Evolutionary conservation across 2,329 filamentous ascomycete species (phyloP), one percentile per base, ranked within the genome.

Genomic region (Didymella keratinophila): DNA sequence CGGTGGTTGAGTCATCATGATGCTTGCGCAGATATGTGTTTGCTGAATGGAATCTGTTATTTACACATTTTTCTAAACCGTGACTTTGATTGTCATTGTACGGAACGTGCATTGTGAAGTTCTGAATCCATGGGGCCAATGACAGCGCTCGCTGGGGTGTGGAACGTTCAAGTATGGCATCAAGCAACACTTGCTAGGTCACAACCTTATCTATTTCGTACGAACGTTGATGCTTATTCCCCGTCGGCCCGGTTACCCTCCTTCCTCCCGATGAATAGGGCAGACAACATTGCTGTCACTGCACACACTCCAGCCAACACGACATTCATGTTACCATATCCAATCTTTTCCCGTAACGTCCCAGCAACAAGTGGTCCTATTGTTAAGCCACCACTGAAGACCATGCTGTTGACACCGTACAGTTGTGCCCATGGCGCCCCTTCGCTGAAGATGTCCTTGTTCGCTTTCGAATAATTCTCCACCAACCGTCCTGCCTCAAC

Each of bases 401-500:
- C 80, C 79, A 89, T 82, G n/a, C 82, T 86, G 65, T 86, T 87
- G 58, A 89, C 76, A 2, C 84, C 86, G 69, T 89, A 90, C 0
- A 89, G 78, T 72, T 89, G 87, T 2, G 86, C 87, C 67, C 88
- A 88, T 0, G 87, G 86, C 0, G 84, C 84, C 4, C 83, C 78
- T 1, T 84, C 83, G 18, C 12, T 43, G 62, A 88, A 88, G 49
- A 85, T 77, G 0, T 80, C 80, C 1, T 78, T 78, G 55, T 88
- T 88, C 1, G 81, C 81, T 44, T 81, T 77, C 59, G 85, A 80
- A 65, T 85, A 87, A 41, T 78, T 80, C 61, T 85, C 81, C 1
- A 87, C 80, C 0, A 87, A 78, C 11, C 78, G 75, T 5, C 84
- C 84, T 1, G 83, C 79, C 70, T 88, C 86, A 18, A 88, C 85